A percentile compares a stretch with the other conserved stretches of the same genome.
phyloP scores from a whole-genome alignment of 768 basidiomycete species.

The Trametes maxima region DNA sequence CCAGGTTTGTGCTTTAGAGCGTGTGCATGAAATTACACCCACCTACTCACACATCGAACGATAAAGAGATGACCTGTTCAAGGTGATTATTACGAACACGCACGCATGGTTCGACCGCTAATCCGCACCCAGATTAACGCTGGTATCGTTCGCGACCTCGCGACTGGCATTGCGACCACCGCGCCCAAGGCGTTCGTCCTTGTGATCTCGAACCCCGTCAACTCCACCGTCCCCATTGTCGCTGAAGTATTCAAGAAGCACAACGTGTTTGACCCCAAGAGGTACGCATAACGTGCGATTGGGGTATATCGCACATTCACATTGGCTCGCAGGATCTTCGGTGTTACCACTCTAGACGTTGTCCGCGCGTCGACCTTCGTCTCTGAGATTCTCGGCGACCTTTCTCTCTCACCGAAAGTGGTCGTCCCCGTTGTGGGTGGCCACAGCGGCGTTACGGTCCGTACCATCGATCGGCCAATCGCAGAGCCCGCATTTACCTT shows the following conservation, averaged over 20 bases:
- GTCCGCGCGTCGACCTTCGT: conserved; percentile 98
- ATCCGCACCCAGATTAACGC: conserved; percentile 80
- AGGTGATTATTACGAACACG: conserved; percentile 47
- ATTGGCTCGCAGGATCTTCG: conserved; percentile 71
- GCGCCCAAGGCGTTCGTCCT: conserved; percentile 91
- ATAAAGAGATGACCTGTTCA: conserved; percentile 90
- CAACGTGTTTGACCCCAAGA: conserved; percentile 88
- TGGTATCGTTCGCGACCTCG: conserved; percentile 92
- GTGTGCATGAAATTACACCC: too few relatives aligned
- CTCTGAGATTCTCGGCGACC: conserved; percentile 71
- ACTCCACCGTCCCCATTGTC: conserved; percentile 98
- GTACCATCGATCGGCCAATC: conserved; percentile 26
- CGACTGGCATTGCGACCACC: conserved; percentile 80
- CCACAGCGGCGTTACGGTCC: conserved; percentile 88
- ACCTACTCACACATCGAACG: conserved; percentile 5
- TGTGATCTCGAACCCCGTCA: conserved; percentile 99
- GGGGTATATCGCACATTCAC: not conserved
- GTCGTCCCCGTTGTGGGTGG: conserved; percentile 92
- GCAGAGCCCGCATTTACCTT: not conserved
- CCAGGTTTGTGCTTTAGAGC: conserved; percentile 41
- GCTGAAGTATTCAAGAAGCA: conserved; percentile 94
- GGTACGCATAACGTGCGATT: conserved; percentile 46
- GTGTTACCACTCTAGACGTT: conserved; percentile 97
- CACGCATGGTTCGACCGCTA: not conserved
- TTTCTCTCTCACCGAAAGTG: conserved; percentile 60